Base-by-base conservation (phyloP, 2,329 filamentous ascomycete genomes). In the Penicillium sclerotiorum region DNA sequence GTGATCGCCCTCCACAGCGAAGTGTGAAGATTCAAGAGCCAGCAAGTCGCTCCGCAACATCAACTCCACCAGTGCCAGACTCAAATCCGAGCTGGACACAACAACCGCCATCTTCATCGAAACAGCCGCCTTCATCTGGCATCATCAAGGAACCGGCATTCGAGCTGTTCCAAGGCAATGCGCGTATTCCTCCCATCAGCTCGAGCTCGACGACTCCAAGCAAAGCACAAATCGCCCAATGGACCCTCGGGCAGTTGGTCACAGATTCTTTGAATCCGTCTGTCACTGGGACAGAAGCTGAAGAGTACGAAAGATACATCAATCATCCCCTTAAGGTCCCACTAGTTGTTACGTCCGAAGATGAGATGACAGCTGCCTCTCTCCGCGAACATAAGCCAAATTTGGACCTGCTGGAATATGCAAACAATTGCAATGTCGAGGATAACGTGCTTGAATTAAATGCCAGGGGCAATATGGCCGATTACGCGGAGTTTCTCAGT, bases 281-380 rank as follows among this genome's bases (percentile, higher is more conserved):
- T 1, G 89, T 99, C 30, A 88, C 83, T 7, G 73, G 80, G 7
- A 80, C 83, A 32, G 93, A 97, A 73, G 84, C 85, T 20, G 85
- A 88, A 39, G 94, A 97, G 67, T 99, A 99, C 68, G 82, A 86
- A 50, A 84, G 88, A 20, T 99, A 97, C 71, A 85, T 99, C 58
- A 84, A 82, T 40, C 94, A 99, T 64, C 92, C 94, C 1, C 86
- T 95, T 48, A 92, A 87, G 46, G 83, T 99, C 1, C 91, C 93
- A 0, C 80, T 99, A 2, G 74, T 77, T 5, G 72, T 77, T 1
- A 73, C 75, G 1, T 74, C 73, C 0, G 74, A 74, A 50, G 63
- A 72, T 44, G 59, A 72, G 37, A 57, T 71, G 30, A 68, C 67
- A 0, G 66, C 69, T 2, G 59, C 65, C 4, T 68, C 68, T 1